Evolutionary conservation across 2,329 filamentous ascomycete species (phyloP).

Genomic region (Zasmidium citrigriseum): DNA sequence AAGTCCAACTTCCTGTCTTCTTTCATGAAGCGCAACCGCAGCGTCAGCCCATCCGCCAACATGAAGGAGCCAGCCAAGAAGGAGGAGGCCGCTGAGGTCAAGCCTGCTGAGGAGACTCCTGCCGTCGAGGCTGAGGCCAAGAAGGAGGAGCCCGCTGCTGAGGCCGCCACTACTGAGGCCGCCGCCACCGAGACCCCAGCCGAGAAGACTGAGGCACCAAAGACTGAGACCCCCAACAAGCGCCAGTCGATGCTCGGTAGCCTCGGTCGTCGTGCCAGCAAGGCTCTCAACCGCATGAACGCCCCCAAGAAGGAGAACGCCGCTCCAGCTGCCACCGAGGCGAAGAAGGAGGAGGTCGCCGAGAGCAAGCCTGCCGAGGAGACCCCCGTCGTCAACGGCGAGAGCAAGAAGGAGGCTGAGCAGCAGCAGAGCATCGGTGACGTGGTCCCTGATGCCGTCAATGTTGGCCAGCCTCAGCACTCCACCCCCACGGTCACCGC

Average conservation of each 20-base stretch:
- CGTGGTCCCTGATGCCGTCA: slow-evolving; percentile 32
- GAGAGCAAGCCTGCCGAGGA: slow-evolving; percentile 27
- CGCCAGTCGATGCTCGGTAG: slow-evolving; percentile 35
- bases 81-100: slow-evolving; percentile 28
- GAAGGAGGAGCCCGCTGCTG: slow-evolving; percentile 16
- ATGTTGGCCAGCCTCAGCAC: slow-evolving; percentile 31
- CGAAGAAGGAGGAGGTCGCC: slow-evolving; percentile 25
- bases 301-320: slow-evolving; percentile 31
- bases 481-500: slow-evolving; percentile 33
- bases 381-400: slow-evolving; percentile 24
- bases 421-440: slow-evolving; percentile 32
- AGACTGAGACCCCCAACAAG: slow-evolving; percentile 30
- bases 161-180: slow-evolving; percentile 36
- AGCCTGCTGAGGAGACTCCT: slow-evolving; percentile 32
- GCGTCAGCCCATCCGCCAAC: slow-evolving; percentile 38
- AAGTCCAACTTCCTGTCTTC: slow-evolving; percentile 37
- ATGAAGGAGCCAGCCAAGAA: slow-evolving; percentile 38
- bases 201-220: slow-evolving; percentile 22
- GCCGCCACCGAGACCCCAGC: slow-evolving; percentile 26
- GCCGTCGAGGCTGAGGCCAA: slow-evolving; percentile 21
- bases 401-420: slow-evolving; percentile 23
- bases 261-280: slow-evolving; percentile 38
- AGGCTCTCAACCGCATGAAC: slow-evolving; percentile 34
- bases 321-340: slow-evolving; percentile 20
- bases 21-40: slow-evolving; percentile 37